Evolutionary conservation across 2,329 filamentous ascomycete species (phyloP), one percentile per base, ranked within the genome.

Genomic region (Botryotinia convoluta): DNA sequence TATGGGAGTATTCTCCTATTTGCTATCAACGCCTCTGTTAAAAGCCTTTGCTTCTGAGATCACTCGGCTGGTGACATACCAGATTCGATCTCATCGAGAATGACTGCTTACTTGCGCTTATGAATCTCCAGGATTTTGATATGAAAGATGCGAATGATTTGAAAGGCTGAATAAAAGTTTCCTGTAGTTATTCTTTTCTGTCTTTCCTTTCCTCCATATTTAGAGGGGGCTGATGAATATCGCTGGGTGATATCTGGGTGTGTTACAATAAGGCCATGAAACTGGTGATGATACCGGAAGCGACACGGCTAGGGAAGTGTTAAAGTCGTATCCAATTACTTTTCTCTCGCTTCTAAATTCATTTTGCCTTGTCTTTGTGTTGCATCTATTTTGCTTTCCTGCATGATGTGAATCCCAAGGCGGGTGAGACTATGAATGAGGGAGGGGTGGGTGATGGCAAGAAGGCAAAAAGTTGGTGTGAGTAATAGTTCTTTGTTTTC

Each of bases 41-140:
- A 45, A 64, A 44, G 62, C 39, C 37, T 63, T 22, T 35, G 35
- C 39, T 29, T 29, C 37, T 39, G 18, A 44, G 37, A 63, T 64
- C 9, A 32, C 39, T 64, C 62, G 62, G 62, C n/a, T 29, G 62
- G 42, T 45, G 62, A 64, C 62, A 45, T 29, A 4, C 54, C 48
- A 74, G 62, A 71, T 42, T 45, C 39, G 39, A 64, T 64, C 61
- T 64, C 61, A 64, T 64, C 61, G 61, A 29, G 39, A 32, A 73
- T 57, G 65, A 63, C 61, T 72, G 67, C 73, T 76, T 74, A 73
- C 73, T 76, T 74, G 69, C 71, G 68, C 72, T 72, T 70, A 51
- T 71, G 68, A 48, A 45, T 76, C 44, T 59, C 18, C 69, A 70
- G 73, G 70, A 60, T 68, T 73, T 44, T 68, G 62, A 61, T 39